phyloP scores from a whole-genome alignment of 306 rosid genomes.

The Glycine latifolia region DNA sequence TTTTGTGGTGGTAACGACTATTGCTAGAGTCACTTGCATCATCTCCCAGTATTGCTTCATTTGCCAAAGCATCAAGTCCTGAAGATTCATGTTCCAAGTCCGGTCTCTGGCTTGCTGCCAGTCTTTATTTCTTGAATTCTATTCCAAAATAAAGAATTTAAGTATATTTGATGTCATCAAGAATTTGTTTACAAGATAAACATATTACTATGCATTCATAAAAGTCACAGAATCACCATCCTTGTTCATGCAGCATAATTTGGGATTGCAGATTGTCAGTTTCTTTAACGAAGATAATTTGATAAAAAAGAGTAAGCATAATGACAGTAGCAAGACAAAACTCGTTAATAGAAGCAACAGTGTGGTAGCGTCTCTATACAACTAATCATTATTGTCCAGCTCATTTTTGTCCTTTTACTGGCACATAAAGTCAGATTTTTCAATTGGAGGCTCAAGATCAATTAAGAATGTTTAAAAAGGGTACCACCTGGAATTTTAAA shows the following conservation, averaged over 20 bases:
- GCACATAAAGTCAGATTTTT: conserved; percentile 7
- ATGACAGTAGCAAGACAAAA: conserved; percentile 6
- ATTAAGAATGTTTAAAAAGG: background rate
- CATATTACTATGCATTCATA: conserved; percentile 1
- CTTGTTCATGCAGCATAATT: conserved; percentile 23
- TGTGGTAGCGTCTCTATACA: background rate
- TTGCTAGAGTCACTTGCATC: conserved; percentile 66
- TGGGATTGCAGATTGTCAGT: conserved; percentile 4
- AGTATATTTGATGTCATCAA: conserved; percentile 15
- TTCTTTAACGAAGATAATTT: conserved; percentile 28
- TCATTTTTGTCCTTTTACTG: background rate
- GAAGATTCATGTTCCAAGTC: conserved; percentile 72
- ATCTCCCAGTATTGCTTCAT: conserved; percentile 88
- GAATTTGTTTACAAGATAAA: conserved; percentile 31
- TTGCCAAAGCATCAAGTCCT: conserved; percentile 91
- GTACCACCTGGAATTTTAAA: background rate
- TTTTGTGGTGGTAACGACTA: conserved; percentile 86
- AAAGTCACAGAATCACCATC: conserved; percentile 21
- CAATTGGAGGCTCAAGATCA: conserved; percentile 4
- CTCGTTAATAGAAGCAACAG: conserved; percentile 14
- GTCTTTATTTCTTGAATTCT: conserved; percentile 85
- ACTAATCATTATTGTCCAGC: conserved; percentile 6
- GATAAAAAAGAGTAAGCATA: conserved; percentile 2
- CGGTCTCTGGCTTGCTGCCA: conserved; percentile 56
- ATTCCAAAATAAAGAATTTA: conserved; percentile 42